A percentile compares a stretch with the other conserved stretches of the same genome.
These are phyloP conservation scores for Pseudotsuga menziesii DNA, from an alignment of 75 land plant species.

Conservation along the genomic window DNA sequence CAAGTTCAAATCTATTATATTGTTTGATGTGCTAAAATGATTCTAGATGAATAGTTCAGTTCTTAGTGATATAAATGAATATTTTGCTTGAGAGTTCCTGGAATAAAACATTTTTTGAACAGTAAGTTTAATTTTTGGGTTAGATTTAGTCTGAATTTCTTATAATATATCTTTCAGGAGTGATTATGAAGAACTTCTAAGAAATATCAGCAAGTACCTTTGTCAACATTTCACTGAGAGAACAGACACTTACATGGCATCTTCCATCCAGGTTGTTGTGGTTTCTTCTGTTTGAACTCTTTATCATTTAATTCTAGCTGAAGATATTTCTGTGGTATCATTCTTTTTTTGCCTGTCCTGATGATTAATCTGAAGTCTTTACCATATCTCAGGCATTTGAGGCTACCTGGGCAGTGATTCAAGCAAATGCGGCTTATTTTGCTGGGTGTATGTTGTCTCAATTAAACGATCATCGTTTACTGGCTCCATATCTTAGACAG, in stretches of 20 bases:
- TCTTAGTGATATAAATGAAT: not conserved
- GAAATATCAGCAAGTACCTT: conserved; percentile 68
- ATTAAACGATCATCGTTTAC: conserved; percentile 51
- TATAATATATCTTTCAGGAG: conserved; percentile 32
- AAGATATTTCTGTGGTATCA: not conserved
- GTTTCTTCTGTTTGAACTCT: not conserved
- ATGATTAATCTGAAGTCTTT: not conserved
- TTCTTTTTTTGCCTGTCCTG: not conserved
- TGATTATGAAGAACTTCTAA: conserved; percentile 83
- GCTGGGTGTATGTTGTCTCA: conserved; percentile 63
- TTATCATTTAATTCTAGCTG: not conserved
- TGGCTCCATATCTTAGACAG: conserved; percentile 62
- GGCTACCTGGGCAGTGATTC: conserved; percentile 82
- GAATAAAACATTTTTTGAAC: not conserved
- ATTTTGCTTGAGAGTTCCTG: not conserved
- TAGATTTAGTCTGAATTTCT: conserved; percentile 3
- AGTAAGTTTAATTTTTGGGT: not conserved
- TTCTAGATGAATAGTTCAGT: not conserved
- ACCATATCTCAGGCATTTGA: conserved; percentile 70
- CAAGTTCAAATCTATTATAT: too few relatives aligned
- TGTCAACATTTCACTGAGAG: conserved; percentile 36
- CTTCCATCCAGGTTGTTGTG: conserved; percentile 63
- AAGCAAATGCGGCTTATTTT: conserved; percentile 91
- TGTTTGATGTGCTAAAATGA: not conserved
- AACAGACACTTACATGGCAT: conserved; percentile 63